These are phyloP conservation scores for Penicillium brevicompactum DNA, from an alignment of 2,329 filamentous ascomycete species.

Conservation along the genomic window DNA sequence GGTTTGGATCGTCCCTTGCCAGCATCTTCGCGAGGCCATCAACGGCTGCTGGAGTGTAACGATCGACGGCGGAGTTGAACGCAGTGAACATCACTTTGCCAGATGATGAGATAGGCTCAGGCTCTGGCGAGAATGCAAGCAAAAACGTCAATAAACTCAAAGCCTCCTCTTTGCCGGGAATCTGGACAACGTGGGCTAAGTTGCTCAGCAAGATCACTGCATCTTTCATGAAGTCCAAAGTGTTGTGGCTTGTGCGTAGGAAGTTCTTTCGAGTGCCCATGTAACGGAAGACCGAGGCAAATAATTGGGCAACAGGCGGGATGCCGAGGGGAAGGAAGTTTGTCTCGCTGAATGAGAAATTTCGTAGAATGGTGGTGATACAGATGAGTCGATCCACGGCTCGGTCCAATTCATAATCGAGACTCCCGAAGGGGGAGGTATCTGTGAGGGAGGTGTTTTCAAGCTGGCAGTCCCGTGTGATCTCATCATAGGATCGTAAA, in stretches of 20 bases:
- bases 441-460: conserved; percentile 75
- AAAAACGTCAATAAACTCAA: conserved; percentile 85
- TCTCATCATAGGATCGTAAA: conserved; percentile 82
- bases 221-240: conserved; percentile 97
- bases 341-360: conserved; percentile 80
- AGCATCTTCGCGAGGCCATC: conserved; percentile 90
- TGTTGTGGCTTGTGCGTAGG: conserved; percentile 78
- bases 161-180: conserved; percentile 85
- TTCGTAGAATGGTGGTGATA: conserved; percentile 88
- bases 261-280: conserved; percentile 88
- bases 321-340: conserved; percentile 78
- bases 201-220: conserved; percentile 87
- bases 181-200: conserved; percentile 74
- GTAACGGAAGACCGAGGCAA: conserved; percentile 81
- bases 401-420: conserved; percentile 79
- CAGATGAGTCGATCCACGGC: conserved; percentile 86
- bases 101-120: conserved; percentile 62
- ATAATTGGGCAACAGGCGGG: conserved; percentile 75
- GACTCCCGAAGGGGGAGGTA: conserved; percentile 71
- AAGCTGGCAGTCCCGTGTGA: conserved; percentile 73
- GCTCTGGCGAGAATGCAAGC: conserved; percentile 82
- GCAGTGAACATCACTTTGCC: conserved; percentile 72
- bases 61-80: conserved; percentile 79
- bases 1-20: conserved; percentile 89
- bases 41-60: conserved; percentile 85